Evolutionary conservation across 1,284 basidiomycete genomes (phyloP), one percentile per base, ranked within the genome.

Genomic region (Peniophora sp.): DNA sequence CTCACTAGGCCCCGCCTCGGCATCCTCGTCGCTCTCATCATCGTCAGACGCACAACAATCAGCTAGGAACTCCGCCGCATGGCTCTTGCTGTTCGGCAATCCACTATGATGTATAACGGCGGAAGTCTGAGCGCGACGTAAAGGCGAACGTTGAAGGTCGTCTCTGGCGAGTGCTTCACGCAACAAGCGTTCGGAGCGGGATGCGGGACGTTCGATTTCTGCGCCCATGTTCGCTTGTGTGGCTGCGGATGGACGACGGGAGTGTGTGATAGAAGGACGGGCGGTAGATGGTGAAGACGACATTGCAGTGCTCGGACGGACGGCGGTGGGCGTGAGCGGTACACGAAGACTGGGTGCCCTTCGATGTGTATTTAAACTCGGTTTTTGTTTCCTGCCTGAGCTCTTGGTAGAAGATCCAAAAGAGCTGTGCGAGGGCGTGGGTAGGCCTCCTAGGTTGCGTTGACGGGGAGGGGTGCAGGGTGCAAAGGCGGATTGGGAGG

Each of bases 91-190:
- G n/a, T n/a, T n/a, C n/a, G 27, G 54, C 32, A 48, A 49, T 23
- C 16, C 41, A 51, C 45, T 44, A 41, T 19, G 50, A 46, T 43
- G 27, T 5, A 32, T 32, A 12, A 32, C 27, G 6, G 5, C 6
- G 6, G 27, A 48, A 49, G 50, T 50, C 25, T 57, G 52, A 52
- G 53, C 45, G 54, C 46, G 51, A 54, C 48, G 58, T 51, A 49
- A 47, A 20, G 53, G 57, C 48, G 53, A 59, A 48, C 67, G 59
- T 20, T 67, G 66, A 32, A 65, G 64, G 47, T 67, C 72, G 55
- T 79, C 80, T 49, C 70, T 71, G 51, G 76, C 68, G 38, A 84
- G 73, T 1, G 82, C 74, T 50, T 80, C 73, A 48, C 81, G 69
- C 36, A 83, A 70, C 35, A 83, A 72, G 17, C 73, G 72, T 58